These are phyloP conservation scores for Penicillium palitans DNA, from an alignment of 2,329 filamentous ascomycete species.

Conservation along the genomic window DNA sequence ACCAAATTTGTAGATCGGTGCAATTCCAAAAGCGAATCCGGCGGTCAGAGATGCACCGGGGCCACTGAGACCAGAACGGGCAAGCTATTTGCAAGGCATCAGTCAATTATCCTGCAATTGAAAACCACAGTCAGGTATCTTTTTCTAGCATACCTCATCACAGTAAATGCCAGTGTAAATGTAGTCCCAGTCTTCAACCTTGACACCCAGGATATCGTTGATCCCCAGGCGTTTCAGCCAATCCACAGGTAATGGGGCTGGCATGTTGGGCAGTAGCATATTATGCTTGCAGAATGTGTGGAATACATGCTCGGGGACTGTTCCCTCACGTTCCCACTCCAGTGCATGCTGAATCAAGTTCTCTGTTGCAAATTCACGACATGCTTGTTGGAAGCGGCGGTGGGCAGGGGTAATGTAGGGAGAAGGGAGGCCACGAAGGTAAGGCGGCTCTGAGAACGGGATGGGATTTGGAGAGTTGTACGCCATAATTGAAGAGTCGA, in stretches of 20 bases:
- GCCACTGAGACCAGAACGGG: slow-evolving; percentile 63
- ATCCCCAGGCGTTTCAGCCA: slow-evolving; percentile 68
- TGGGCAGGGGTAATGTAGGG: slow-evolving; percentile 70
- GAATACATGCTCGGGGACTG: slow-evolving; percentile 65
- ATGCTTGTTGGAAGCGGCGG: slow-evolving; percentile 65
- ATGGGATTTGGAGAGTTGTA: slow-evolving; percentile 44
- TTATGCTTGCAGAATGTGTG: slow-evolving; percentile 62
- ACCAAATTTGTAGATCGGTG: slow-evolving; percentile 70
- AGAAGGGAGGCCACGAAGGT: slow-evolving; percentile 67
- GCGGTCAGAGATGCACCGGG: slow-evolving; percentile 66
- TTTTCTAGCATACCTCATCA: slow-evolving; percentile 55
- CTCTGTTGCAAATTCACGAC: slow-evolving; percentile 65
- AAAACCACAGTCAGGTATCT: rapidly evolving
- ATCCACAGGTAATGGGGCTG: slow-evolving; percentile 66
- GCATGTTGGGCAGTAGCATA: slow-evolving; percentile 70
- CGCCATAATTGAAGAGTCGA: slow-evolving; percentile 23
- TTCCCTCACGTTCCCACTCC: slow-evolving; percentile 69
- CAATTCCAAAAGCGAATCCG: slow-evolving; percentile 71
- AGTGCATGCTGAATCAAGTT: slow-evolving; percentile 62
- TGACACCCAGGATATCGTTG: slow-evolving; percentile 64
- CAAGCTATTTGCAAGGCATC: slow-evolving; percentile 50
- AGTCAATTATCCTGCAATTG: neutral
- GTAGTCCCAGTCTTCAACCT: slow-evolving; percentile 73
- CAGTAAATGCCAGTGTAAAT: slow-evolving; percentile 69
- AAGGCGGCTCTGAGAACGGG: slow-evolving; percentile 73